Evolutionary conservation across 352 stramenopile genomes (phyloP).

Genomic region (Nothophytophthora sp.): DNA sequence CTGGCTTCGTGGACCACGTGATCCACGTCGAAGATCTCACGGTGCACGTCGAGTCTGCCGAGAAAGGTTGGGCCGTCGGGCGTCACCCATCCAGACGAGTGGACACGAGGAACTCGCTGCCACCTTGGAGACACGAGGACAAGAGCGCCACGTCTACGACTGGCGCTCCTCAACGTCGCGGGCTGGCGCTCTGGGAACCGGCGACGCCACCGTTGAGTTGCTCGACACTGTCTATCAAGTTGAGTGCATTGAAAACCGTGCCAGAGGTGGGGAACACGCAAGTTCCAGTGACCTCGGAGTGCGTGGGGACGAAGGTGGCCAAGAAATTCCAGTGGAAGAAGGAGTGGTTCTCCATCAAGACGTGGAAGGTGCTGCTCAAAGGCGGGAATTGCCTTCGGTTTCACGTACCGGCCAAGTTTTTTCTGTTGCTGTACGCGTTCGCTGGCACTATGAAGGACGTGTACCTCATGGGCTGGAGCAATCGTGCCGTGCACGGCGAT

Average conservation of each 20-base stretch:
- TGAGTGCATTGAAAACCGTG: constrained; percentile 2
- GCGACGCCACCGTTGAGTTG: constrained; percentile 2
- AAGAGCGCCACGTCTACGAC: not conserved
- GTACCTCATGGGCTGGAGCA: constrained; percentile 42
- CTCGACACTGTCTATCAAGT: constrained; percentile 3
- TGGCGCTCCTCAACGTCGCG: not conserved
- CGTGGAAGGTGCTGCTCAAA: constrained; percentile 26
- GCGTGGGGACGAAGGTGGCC: constrained; percentile 18
- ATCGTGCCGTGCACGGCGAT: constrained; percentile 23
- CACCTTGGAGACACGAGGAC: constrained; percentile 24
- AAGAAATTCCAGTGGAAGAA: constrained; percentile 29
- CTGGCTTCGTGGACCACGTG: constrained; percentile 42
- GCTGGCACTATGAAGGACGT: constrained; percentile 33
- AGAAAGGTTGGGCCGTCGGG: constrained; percentile 22
- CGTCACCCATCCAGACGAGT: constrained; percentile 20
- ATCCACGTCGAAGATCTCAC: constrained; percentile 34
- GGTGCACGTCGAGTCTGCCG: constrained; percentile 24
- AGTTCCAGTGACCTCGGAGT: constrained; percentile 24
- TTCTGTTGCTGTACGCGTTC: constrained; percentile 31
- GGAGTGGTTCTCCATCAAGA: constrained; percentile 30
- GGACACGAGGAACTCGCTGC: constrained; percentile 30
- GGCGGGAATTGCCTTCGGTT: constrained; percentile 21
- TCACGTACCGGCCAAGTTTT: constrained; percentile 26
- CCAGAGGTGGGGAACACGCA: constrained; percentile 4
- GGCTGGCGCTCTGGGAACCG: constrained; percentile 27